Base-by-base conservation (phyloP, 768 basidiomycete species). In the Astraeus odoratus region DNA sequence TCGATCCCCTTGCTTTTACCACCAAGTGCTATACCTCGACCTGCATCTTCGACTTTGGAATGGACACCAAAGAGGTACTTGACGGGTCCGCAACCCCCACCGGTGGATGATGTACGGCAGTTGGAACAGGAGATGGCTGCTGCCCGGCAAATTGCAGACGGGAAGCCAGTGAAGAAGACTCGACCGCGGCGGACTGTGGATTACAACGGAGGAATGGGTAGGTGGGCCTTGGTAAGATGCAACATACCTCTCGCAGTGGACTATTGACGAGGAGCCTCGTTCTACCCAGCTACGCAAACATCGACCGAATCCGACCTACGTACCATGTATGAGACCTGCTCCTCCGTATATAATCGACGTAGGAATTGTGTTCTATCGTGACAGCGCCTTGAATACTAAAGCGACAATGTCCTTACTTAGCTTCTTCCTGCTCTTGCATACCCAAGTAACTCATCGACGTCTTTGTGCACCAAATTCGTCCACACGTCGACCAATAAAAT, bases 401-500 rank as follows among this genome's bases (percentile, higher is more conserved):
- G 46, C 36, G 57, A 48, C 58, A 51, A 59, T 48, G 15, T 42
- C 42, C 26, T 56, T 49, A 33, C 60, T 34, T 62, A 97, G 95
- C 75, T 98, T n/a, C 72, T 97, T 38, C 95, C 94, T 1, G 86
- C 96, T 1, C 82, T 85, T 63, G 94, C 92, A 23, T 97, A 97
- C 64, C 83, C 86, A 13, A 78, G 81, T 43, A 97, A 98, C 61
- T 75, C 86, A 4, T 90, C 94, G 5, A 95, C 90, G 0, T 97
- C 95, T 0, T 70, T 97, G 44, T 97, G 94, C 62, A 94, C 94
- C 35, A 94, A 96, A 62, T 98, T 96, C 54, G 84, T 97, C 8
- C 96, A 99, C 63, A 97, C 95, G 0, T 96, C 94, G 13, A 97
- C 93, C 33, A 99, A 99, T 73, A 99, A 99, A 66, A 91, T 98